Percentiles rank a stretch among this genome's conserved stretches.
Evolutionary conservation across 495 filamentous ascomycete species (phyloP).

Genomic region (Talaromyces proteolyticus): DNA sequence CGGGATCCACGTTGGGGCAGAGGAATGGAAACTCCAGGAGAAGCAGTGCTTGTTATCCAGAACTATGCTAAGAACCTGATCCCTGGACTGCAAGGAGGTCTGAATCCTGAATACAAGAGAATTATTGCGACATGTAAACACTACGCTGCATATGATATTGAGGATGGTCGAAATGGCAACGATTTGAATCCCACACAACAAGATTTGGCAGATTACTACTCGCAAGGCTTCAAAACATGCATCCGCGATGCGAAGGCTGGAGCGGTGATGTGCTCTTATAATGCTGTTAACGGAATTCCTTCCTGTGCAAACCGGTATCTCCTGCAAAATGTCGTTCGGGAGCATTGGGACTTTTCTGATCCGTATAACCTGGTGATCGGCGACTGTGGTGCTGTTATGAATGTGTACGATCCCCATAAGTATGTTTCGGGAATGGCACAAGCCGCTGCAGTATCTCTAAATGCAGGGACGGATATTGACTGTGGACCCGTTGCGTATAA

Average conservation of each 20-base stretch:
- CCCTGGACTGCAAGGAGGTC: conserved; percentile 47
- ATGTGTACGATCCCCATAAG: conserved; percentile 50
- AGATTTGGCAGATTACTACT: conserved; percentile 49
- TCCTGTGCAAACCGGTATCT: conserved; percentile 50
- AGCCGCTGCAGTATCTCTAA: conserved; percentile 48
- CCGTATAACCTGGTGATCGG: conserved; percentile 51
- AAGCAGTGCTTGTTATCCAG: conserved; percentile 48
- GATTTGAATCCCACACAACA: conserved; percentile 49
- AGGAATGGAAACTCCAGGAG: conserved; percentile 51
- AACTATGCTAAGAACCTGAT: conserved; percentile 47
- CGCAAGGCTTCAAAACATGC: conserved; percentile 27
- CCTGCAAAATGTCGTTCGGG: conserved; percentile 51
- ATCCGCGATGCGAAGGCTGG: conserved; percentile 48
- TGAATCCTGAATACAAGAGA: conserved; percentile 37
- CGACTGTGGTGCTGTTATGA: conserved; percentile 54
- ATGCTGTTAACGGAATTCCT: conserved; percentile 55
- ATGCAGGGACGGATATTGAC: conserved; percentile 56
- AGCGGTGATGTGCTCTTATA: conserved; percentile 58
- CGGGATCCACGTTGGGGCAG: conserved; percentile 50
- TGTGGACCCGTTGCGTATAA: conserved; percentile 57
- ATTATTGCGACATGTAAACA: conserved; percentile 63
- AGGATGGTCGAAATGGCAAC: conserved; percentile 54
- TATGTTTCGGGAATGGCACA: conserved; percentile 38
- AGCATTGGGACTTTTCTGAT: conserved; percentile 37
- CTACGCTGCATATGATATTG: conserved; percentile 61